Conservation (phyloP, 257 asterid species). For the Salvia rosmarinus region DNA sequence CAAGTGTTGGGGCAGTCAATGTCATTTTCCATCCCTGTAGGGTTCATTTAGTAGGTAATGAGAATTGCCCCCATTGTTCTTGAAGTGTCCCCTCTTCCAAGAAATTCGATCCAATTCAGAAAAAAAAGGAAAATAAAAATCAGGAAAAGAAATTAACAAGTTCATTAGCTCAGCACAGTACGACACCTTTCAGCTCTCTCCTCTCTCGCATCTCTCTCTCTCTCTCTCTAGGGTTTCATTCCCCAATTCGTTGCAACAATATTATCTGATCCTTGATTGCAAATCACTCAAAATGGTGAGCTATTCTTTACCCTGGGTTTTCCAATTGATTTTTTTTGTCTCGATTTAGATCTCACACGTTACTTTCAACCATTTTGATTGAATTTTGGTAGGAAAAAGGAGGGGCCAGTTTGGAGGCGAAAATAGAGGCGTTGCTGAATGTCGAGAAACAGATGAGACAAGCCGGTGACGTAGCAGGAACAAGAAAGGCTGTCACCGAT, state of each 20-base stretch:
- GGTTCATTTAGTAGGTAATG: conserved; percentile 6
- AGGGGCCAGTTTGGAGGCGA: conserved; percentile 65
- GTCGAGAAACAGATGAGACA: conserved; percentile 98
- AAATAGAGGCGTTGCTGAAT: conserved; percentile 73
- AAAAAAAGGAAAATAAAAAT: neutral
- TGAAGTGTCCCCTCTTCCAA: conserved; percentile 36
- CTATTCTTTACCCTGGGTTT: neutral
- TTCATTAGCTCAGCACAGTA: conserved; percentile 20
- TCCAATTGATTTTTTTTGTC: neutral
- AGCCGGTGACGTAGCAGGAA: conserved; percentile 82
- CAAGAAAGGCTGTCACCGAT: conserved; percentile 81
- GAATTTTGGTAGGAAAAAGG: conserved; percentile 62
- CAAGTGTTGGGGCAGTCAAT: neutral
- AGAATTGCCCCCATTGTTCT: conserved; percentile 28
- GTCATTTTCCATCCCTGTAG: neutral
- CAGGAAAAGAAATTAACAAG: neutral
- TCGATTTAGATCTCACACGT: conserved; percentile 38
- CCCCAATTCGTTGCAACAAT: conserved; percentile 25
- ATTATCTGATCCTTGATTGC: conserved; percentile 5
- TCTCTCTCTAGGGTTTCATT: conserved; percentile 44
- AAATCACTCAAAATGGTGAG: conserved; percentile 43
- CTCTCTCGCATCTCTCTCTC: conserved; percentile 16
- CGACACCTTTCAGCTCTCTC: conserved; percentile 28
- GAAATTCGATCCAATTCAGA: conserved; percentile 2
- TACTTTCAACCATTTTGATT: conserved; percentile 11